These are phyloP conservation scores for Chrysosporium keratinophilum DNA, from an alignment of 2,329 filamentous ascomycete genomes.

Conservation along the genomic window DNA sequence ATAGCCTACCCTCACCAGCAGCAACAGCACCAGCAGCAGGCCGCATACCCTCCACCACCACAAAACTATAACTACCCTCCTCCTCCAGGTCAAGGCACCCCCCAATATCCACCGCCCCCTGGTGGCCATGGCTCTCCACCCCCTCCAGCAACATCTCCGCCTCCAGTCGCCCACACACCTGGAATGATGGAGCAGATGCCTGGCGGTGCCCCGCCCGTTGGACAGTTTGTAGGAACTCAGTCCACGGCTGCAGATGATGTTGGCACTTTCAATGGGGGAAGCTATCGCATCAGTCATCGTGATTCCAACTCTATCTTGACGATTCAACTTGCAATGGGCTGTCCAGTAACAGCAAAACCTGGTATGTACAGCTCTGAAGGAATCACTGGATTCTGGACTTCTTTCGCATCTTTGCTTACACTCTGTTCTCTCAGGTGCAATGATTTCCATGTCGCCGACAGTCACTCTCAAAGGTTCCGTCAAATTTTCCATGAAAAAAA, in stretches of 20 bases:
- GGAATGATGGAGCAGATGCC: constrained; percentile 8
- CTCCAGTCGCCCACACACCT: constrained; percentile 11
- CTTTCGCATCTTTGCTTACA: not conserved
- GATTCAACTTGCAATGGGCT: constrained; percentile 78
- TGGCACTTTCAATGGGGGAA: constrained; percentile 94
- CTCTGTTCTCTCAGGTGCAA: constrained; percentile 45
- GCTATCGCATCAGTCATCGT: constrained; percentile 83
- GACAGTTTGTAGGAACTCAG: constrained; percentile 54
- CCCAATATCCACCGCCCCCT: constrained; percentile 7
- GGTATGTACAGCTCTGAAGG: constrained; percentile 36
- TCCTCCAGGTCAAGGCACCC: constrained; percentile 5
- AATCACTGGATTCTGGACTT: not conserved
- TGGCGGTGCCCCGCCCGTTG: constrained; percentile 34
- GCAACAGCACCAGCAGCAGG: constrained; percentile 6
- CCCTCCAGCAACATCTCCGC: not conserved
- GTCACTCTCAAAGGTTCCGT: constrained; percentile 72
- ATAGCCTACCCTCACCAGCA: constrained; percentile 14
- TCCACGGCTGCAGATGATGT: constrained; percentile 66
- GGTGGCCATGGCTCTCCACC: constrained; percentile 13
- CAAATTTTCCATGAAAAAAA: constrained; percentile 84
- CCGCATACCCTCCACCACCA: constrained; percentile 11
- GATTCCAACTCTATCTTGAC: constrained; percentile 86
- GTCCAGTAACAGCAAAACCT: constrained; percentile 69
- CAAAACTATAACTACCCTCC: constrained; percentile 14
- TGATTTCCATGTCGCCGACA: constrained; percentile 91